Evolutionary conservation across 2,329 filamentous ascomycete genomes (phyloP).

Genomic region (Pseudofabraea citricarpa): DNA sequence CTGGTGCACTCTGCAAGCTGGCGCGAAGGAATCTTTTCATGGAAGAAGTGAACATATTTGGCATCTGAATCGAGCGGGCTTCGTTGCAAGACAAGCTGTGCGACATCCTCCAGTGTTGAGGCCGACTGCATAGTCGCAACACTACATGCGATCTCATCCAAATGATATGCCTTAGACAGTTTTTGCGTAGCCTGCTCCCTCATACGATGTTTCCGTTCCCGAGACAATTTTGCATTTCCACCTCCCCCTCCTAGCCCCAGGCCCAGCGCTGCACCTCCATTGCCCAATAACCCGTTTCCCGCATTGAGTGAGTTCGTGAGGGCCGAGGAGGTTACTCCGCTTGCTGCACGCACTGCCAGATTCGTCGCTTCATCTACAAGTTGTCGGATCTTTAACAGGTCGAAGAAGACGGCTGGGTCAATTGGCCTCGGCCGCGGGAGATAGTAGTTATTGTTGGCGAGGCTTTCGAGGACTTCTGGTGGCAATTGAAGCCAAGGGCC

Average conservation of each 20-base stretch:
- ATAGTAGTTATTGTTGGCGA: slow-evolving; percentile 76
- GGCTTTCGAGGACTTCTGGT: slow-evolving; percentile 70
- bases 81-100: slow-evolving; percentile 65
- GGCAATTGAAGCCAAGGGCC: slow-evolving; percentile 80
- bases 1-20: slow-evolving; percentile 70
- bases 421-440: slow-evolving; percentile 71
- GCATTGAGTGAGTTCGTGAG: slow-evolving; percentile 51
- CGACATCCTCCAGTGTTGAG: slow-evolving; percentile 72
- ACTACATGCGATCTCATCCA: slow-evolving; percentile 80
- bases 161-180: slow-evolving; percentile 69
- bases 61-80: slow-evolving; percentile 66
- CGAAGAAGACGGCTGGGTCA: slow-evolving; percentile 77
- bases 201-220: slow-evolving; percentile 74
- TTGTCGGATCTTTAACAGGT: slow-evolving; percentile 75
- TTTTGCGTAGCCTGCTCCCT: slow-evolving; percentile 76
- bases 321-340: slow-evolving; percentile 62
- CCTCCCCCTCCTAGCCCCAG: slow-evolving; percentile 52
- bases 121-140: slow-evolving; percentile 81
- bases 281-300: slow-evolving; percentile 43
- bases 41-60: slow-evolving; percentile 88
- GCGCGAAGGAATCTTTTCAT: slow-evolving; percentile 79
- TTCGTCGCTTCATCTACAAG: slow-evolving; percentile 77
- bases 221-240: slow-evolving; percentile 63
- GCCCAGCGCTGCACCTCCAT: slow-evolving; percentile 46
- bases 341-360: slow-evolving; percentile 72